Conservation (phyloP, 352 stramenopile genomes). For the Globisporangium cystogenes region DNA sequence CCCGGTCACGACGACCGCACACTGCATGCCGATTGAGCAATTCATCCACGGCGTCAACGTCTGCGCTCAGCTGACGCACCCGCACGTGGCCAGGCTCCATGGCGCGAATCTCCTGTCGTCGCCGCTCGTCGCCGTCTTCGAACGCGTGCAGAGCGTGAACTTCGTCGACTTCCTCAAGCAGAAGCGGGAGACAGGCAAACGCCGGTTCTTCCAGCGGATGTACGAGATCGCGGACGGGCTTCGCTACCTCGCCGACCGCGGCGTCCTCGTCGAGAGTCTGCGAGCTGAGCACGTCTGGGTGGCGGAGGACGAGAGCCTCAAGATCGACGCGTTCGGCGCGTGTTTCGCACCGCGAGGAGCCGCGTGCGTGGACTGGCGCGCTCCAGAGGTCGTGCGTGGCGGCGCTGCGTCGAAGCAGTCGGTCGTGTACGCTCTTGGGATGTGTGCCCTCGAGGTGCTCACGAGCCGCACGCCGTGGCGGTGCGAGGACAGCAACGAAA, state of each 20-base stretch:
- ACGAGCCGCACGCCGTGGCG: neutral
- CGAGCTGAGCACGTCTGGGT: neutral
- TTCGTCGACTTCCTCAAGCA: neutral
- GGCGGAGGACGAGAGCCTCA: neutral
- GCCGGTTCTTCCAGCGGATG: neutral
- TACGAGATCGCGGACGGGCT: neutral
- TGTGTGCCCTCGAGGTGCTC: constrained; percentile 2
- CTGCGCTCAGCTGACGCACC: neutral
- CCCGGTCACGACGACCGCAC: neutral
- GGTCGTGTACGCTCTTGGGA: constrained; percentile 1
- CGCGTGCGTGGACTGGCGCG: neutral
- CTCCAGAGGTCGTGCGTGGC: constrained; percentile 1
- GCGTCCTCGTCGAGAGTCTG: neutral
- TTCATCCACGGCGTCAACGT: neutral
- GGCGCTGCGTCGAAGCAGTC: neutral
- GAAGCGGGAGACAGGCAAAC: neutral
- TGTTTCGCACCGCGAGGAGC: neutral
- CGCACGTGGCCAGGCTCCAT: too few relatives aligned
- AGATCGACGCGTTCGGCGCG: neutral
- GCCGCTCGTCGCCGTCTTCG: neutral
- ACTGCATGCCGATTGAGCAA: neutral
- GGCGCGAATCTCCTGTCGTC: neutral
- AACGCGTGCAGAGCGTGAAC: constrained; percentile 1
- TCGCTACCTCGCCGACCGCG: neutral
- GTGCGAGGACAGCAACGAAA: neutral